Evolutionary conservation across 805 yeast genomes (phyloP).

Genomic region (Priceomyces medius): DNA sequence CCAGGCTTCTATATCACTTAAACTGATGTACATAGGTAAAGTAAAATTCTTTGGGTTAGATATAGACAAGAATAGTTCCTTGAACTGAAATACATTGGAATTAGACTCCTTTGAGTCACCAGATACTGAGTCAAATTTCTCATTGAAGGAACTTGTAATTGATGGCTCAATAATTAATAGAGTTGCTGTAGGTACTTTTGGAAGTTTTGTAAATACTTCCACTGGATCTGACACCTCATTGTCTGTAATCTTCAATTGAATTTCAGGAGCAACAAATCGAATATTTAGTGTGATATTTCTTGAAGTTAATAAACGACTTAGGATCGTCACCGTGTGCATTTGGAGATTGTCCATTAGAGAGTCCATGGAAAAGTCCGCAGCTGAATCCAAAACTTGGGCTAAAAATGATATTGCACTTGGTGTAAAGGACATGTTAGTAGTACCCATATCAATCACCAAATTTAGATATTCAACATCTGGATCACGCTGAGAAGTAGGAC

Average conservation of each 20-base stretch:
- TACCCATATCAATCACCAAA: conserved; percentile 54
- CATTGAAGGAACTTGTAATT: conserved; percentile 9
- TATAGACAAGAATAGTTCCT: conserved; percentile 22
- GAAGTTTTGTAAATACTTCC: conserved; percentile 29
- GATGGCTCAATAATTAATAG: conserved; percentile 36
- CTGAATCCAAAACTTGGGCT: conserved; percentile 32
- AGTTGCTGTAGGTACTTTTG: conserved; percentile 22
- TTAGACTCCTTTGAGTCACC: neutral
- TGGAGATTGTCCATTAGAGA: conserved; percentile 66
- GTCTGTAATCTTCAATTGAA: conserved; percentile 40
- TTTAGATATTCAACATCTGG: conserved; percentile 52
- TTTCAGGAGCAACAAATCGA: conserved; percentile 48
- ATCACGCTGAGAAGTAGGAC: conserved; percentile 27
- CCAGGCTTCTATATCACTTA: conserved; percentile 41
- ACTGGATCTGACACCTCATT: conserved; percentile 18
- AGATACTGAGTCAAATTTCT: conserved; percentile 2
- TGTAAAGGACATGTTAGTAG: conserved; percentile 45
- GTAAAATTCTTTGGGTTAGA: conserved; percentile 21
- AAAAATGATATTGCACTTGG: conserved; percentile 44
- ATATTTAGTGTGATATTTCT: conserved; percentile 39
- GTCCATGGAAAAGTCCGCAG: conserved; percentile 40
- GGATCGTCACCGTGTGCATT: conserved; percentile 48
- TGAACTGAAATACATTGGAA: conserved; percentile 31
- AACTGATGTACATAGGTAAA: conserved; percentile 13
- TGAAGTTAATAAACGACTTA: conserved; percentile 34